phyloP scores from a whole-genome alignment of 148 eudicot genomes.

The Cornus controversa region DNA sequence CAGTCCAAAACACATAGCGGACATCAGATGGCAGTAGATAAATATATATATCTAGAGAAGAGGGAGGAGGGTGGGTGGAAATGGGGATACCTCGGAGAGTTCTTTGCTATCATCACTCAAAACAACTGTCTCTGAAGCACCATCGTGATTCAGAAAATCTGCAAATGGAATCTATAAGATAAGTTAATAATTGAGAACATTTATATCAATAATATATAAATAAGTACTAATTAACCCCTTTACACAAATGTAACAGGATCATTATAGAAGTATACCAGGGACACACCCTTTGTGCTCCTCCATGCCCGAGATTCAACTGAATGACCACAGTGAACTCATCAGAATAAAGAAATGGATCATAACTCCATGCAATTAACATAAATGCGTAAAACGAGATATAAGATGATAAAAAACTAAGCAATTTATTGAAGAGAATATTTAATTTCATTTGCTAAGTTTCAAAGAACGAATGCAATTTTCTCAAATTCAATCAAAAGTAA shows the following conservation, averaged over 20 bases:
- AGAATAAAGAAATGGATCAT: background rate
- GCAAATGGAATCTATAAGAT: conserved; percentile 77
- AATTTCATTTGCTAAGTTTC: background rate
- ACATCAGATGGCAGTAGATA: background rate
- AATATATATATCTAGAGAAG: background rate
- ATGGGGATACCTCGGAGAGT: conserved; percentile 53
- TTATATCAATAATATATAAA: background rate
- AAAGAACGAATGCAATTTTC: background rate
- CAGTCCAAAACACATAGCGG: background rate
- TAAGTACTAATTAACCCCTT: background rate
- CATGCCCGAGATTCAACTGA: conserved; percentile 91
- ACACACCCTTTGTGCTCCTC: conserved; percentile 68
- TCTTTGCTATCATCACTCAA: conserved; percentile 54
- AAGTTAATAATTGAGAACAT: conserved; percentile 7
- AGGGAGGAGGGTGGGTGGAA: background rate
- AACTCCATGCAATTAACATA: background rate
- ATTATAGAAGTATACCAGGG: conserved; percentile 48
- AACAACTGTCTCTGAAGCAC: conserved; percentile 45
- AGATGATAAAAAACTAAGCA: background rate
- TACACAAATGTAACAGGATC: background rate
- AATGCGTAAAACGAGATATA: background rate
- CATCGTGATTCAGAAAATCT: conserved; percentile 83
- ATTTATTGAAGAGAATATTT: background rate
- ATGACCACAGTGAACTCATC: conserved; percentile 14
- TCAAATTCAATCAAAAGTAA: background rate